Percentiles rank a stretch among this genome's conserved stretches.
Conservation (phyloP, 495 filamentous ascomycete genomes). For the Hyaloscypha hepaticicola region DNA sequence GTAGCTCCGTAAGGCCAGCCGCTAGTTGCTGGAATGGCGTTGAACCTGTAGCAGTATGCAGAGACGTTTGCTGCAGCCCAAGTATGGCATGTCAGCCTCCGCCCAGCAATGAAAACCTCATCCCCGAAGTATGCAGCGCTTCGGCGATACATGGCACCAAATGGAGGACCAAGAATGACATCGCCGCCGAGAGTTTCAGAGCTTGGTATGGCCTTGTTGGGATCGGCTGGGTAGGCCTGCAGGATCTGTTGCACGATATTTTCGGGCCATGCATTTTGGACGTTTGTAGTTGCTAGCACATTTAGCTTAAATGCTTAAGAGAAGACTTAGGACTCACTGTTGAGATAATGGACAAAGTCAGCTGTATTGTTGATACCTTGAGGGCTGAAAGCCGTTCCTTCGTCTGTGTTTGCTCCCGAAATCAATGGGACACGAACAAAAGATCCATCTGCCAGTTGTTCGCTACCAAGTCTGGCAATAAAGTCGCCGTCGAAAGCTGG, state of each 20-base stretch:
- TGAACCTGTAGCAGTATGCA: conserved; percentile 47
- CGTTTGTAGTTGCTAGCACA: background rate
- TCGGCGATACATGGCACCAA: conserved; percentile 36
- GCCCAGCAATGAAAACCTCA: conserved; percentile 37
- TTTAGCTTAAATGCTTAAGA: background rate
- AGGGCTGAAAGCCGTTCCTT: conserved; percentile 37
- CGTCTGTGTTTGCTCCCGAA: conserved; percentile 53
- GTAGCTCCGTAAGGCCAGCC: conserved; percentile 8
- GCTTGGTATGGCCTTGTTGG: conserved; percentile 37
- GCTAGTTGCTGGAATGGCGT: conserved; percentile 28
- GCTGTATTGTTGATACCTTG: background rate
- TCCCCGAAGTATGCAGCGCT: conserved; percentile 39
- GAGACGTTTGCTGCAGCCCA: conserved; percentile 37
- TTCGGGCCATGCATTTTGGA: background rate
- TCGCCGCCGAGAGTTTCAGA: conserved; percentile 49
- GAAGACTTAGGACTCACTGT: background rate
- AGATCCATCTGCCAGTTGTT: conserved; percentile 47
- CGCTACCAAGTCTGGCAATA: conserved; percentile 50
- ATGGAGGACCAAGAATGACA: conserved; percentile 39
- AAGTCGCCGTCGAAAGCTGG: conserved; percentile 59
- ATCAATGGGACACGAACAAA: conserved; percentile 54
- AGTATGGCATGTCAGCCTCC: conserved; percentile 38
- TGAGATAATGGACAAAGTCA: background rate
- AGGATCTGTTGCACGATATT: background rate
- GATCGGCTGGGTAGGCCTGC: conserved; percentile 4